These are phyloP conservation scores for Prosopis cineraria DNA, from an alignment of 306 rosid species.

Conservation along the genomic window DNA sequence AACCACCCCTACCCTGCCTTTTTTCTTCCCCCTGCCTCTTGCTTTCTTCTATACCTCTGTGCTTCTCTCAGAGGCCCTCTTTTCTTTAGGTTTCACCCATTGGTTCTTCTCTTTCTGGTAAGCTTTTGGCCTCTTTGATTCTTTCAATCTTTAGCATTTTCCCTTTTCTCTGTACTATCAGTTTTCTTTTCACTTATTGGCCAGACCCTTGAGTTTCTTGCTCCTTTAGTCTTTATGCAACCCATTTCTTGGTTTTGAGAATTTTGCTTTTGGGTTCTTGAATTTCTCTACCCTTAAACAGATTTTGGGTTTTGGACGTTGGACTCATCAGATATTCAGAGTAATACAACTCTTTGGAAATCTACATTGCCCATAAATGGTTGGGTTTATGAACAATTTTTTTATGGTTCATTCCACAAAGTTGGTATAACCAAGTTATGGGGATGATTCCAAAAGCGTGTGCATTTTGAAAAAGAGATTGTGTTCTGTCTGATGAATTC, in stretches of 20 bases:
- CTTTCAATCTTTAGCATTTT: constrained; percentile 39
- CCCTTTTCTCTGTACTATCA: background rate
- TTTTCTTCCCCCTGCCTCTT: constrained; percentile 55
- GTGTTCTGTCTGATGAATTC: constrained; percentile 42
- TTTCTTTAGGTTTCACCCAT: constrained; percentile 19
- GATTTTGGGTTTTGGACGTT: constrained; percentile 12
- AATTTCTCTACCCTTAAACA: constrained; percentile 17
- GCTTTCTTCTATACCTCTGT: constrained; percentile 29
- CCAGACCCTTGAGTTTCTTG: constrained; percentile 19
- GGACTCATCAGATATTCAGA: background rate
- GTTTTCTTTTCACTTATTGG: background rate
- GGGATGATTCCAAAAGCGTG: constrained; percentile 43
- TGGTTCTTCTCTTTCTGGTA: constrained; percentile 42
- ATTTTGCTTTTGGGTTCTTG: constrained; percentile 19
- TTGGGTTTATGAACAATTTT: constrained; percentile 2
- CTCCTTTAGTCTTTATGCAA: constrained; percentile 7
- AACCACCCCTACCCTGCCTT: constrained; percentile 41
- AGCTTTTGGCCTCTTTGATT: constrained; percentile 34
- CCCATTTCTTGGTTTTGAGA: constrained; percentile 33
- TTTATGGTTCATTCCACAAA: constrained; percentile 22
- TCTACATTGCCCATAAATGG: constrained; percentile 29
- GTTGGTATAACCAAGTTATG: constrained; percentile 30
- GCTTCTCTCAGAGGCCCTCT: constrained; percentile 39
- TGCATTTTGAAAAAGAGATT: constrained; percentile 39
- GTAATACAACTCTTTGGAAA: constrained; percentile 2